Conservation (phyloP, 495 filamentous ascomycete genomes). For the Choiromyces venosus region DNA sequence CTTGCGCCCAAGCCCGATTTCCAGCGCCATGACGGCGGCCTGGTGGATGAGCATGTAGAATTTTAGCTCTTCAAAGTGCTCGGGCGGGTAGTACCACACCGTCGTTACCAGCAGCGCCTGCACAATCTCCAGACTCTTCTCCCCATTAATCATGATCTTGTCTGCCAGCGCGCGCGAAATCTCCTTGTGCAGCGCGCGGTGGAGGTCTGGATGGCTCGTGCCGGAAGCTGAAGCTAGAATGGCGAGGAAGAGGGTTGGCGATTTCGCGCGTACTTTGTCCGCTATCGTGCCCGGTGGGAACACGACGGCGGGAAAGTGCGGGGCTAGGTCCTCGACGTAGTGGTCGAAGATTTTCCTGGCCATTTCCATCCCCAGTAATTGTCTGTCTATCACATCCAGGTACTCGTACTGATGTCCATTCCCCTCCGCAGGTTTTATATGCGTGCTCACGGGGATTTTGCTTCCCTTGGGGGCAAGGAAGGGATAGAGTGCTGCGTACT, state of each 20-base stretch:
- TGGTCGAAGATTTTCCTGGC: slow-evolving; percentile 62
- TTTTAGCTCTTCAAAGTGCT: slow-evolving; percentile 78
- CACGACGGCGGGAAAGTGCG: slow-evolving; percentile 71
- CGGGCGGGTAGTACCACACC: slow-evolving; percentile 79
- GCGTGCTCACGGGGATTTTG: slow-evolving; percentile 12
- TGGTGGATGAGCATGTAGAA: slow-evolving; percentile 85
- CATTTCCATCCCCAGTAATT: slow-evolving; percentile 57
- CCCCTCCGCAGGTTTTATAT: slow-evolving; percentile 11
- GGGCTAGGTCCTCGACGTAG: slow-evolving; percentile 63
- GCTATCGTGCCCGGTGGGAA: slow-evolving; percentile 64
- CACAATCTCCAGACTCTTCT: slow-evolving; percentile 80
- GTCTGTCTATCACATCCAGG: slow-evolving; percentile 64
- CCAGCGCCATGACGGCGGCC: slow-evolving; percentile 77
- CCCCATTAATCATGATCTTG: slow-evolving; percentile 64
- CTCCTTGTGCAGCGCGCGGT: slow-evolving; percentile 60
- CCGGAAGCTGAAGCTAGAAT: slow-evolving; percentile 66
- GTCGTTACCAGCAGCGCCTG: slow-evolving; percentile 69
- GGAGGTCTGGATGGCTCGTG: slow-evolving; percentile 55
- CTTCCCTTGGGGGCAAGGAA: slow-evolving; percentile 1
- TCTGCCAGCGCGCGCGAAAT: slow-evolving; percentile 69
- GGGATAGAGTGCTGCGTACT: neutral
- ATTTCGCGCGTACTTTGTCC: slow-evolving; percentile 60
- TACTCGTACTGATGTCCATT: slow-evolving; percentile 11
- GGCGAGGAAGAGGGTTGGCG: slow-evolving; percentile 74
- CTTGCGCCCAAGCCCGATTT: slow-evolving; percentile 70